Base-by-base conservation (phyloP, 345 rosid species). In the Pugionium cornutum region DNA sequence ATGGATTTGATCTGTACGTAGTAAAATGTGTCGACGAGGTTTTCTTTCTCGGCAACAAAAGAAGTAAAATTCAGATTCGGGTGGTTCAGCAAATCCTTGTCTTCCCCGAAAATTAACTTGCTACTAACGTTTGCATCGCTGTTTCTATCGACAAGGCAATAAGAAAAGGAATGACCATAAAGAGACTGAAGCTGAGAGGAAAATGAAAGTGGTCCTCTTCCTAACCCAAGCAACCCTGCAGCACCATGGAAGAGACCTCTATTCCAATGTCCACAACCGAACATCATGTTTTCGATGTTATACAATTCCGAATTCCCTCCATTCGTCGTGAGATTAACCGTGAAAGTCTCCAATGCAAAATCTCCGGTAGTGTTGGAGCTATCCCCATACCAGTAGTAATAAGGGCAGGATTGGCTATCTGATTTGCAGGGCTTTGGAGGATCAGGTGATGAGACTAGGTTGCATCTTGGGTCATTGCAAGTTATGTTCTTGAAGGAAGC, bases 211-310 rank as follows among this genome's bases (percentile, higher is more conserved):
- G 92, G 87, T 1, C 97, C 96, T 84, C 94, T 81, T 29, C 98
- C 98, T 34, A 92, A 81, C 1, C 98, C 97, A 52, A 92, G 74
- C 64, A 92, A 29, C 18, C 98, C 97, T 26, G 97, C 80, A 43
- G 97, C 92, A n/a, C 92, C 96, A 9, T 78, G 81, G 78, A 89
- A 89, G 3, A 76, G 70, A 31, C 95, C 98, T 72, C 95, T 58
- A 70, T 92, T 92, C 97, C 94, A 86, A 72, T 85, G 89, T n/a
- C 98, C 97, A 51, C 97, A 89, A 8, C 98, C 98, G 36, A 92
- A 89, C 89, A 86, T 83, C 58, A 89, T 72, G 32, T 89, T 80
- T 73, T 89, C 92, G 1, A 84, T 83, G n/a, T 41, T 69, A 33
- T 58, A 82, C 4, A 79, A 68, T 47, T 80, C 83, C 0, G 98